Evolutionary conservation across 352 stramenopile species (phyloP), one percentile per base, ranked within the genome.

Genomic region (Phytophthora pisi): DNA sequence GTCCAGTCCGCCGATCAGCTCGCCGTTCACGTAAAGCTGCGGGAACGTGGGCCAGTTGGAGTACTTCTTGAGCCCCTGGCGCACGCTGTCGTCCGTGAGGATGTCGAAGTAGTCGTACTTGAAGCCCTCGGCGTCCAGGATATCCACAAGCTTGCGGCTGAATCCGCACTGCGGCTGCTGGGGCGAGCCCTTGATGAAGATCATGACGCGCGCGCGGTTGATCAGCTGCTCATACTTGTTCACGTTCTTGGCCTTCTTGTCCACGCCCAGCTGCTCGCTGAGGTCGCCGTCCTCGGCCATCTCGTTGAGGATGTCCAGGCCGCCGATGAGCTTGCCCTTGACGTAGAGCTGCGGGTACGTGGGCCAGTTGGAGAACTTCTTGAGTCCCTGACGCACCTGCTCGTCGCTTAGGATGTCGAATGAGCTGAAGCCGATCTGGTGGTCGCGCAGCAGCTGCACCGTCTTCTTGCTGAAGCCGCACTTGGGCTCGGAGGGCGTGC

Each of bases 31-130:
- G 82, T 99, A 99, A 5, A 99, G 71, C 73, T 99, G 96, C 10
- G 98, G 97, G 82, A 97, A 99, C 16, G 98, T 99, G 9, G 97
- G 97, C 98, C 98, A 99, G 83, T 99, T 98, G 9, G 84, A 97
- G 73, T 95, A 98, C 65, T 96, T 93, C 79, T 99, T 99, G 47
- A 99, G 86, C 11, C 94, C 96, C 76, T 99, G 90, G 40, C 98
- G 93, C 51, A 99, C 77, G 53, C 96, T 94, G 61, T 99, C 88
- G 83, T 99, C 97, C 64, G 94, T 82, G 4, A 99, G 77, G 71
- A 99, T 99, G 74, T 99, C 94, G 69, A 99, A 99, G 63, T 90
- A 83, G 66, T 97, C 93, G 75, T 99, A 99, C 24, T 86, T 69
- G 63, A 98, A 97, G 42, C 89, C 82, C 23, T 93, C 80, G 0